Percentiles rank a stretch among this genome's conserved stretches.
Conservation (phyloP, 495 filamentous ascomycete species). For the Glonium stellatum region DNA sequence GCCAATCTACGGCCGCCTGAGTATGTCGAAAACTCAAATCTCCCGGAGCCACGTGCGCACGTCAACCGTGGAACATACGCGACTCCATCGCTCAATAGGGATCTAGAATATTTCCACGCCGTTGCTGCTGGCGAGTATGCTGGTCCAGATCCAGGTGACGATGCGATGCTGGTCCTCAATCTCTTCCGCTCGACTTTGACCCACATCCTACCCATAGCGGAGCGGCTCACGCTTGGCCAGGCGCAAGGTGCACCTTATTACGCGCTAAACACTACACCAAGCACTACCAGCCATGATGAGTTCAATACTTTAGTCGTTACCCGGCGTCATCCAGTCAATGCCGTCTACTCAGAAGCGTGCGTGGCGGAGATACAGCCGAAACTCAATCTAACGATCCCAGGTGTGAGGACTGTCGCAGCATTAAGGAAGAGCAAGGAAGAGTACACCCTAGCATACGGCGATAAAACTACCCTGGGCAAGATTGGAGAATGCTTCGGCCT, state of each 20-base stretch:
- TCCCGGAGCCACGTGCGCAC: not conserved
- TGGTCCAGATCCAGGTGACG: not conserved
- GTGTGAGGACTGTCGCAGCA: conserved; percentile 3
- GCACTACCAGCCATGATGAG: conserved; percentile 5
- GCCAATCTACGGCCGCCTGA: not conserved
- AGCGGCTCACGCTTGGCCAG: conserved; percentile 13
- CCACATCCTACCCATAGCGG: conserved; percentile 12
- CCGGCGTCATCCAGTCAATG: conserved; percentile 8
- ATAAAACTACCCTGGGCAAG: not conserved
- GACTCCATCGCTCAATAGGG: not conserved
- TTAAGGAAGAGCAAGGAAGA: not conserved
- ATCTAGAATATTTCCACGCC: conserved; percentile 9
- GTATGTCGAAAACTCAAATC: not conserved
- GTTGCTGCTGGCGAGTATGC: not conserved
- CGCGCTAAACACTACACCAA: conserved; percentile 7
- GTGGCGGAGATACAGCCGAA: conserved; percentile 10
- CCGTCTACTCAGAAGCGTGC: conserved; percentile 4
- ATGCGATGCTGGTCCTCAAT: conserved; percentile 5
- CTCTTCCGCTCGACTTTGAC: conserved; percentile 12
- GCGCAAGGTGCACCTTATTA: conserved; percentile 14
- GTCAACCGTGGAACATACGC: conserved; percentile 1
- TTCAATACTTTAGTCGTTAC: conserved; percentile 14
- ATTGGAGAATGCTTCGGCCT: conserved; percentile 2
- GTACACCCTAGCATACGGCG: not conserved
- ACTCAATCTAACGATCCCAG: conserved; percentile 8